A percentile compares a stretch with the other conserved stretches of the same genome.
These are phyloP conservation scores for Colletotrichum zoysiae DNA, from an alignment of 2,329 filamentous ascomycete species.

Conservation along the genomic window DNA sequence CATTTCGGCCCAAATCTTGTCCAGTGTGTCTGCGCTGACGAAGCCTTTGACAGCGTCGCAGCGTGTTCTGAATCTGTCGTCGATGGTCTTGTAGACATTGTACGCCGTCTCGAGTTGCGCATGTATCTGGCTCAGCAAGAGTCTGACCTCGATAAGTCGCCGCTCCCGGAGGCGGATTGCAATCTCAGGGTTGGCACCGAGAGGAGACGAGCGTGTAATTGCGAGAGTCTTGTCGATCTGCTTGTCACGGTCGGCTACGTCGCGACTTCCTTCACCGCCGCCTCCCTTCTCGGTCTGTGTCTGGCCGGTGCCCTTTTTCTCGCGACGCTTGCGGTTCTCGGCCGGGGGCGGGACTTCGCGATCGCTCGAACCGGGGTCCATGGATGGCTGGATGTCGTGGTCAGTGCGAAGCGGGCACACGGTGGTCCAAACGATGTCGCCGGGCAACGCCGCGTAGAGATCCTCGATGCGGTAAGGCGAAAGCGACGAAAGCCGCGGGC, in stretches of 20 bases:
- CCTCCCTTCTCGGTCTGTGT: neutral
- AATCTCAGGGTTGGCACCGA: neutral
- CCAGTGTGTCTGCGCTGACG: slow-evolving; percentile 17
- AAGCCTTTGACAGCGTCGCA: neutral
- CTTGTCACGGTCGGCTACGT: neutral
- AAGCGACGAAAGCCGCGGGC: neutral
- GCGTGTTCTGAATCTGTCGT: slow-evolving; percentile 6
- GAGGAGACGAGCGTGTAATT: neutral
- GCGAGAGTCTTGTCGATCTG: slow-evolving; percentile 2
- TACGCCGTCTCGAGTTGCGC: slow-evolving; percentile 27
- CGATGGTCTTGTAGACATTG: slow-evolving; percentile 8
- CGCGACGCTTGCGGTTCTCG: neutral
- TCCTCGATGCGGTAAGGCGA: neutral
- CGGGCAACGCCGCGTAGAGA: slow-evolving; percentile 2
- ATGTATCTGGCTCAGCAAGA: slow-evolving; percentile 22
- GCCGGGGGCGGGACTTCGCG: neutral
- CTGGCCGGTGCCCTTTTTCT: neutral
- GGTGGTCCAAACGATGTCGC: slow-evolving; percentile 1
- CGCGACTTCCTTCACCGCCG: neutral
- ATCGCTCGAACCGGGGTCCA: neutral
- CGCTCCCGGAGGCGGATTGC: slow-evolving; percentile 4
- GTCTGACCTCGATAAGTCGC: slow-evolving; percentile 21
- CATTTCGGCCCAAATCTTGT: slow-evolving; percentile 29
- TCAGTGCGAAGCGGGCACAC: neutral
- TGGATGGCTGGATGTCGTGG: neutral